Evolutionary conservation across 1,284 basidiomycete species (phyloP), one percentile per base, ranked within the genome.

Genomic region (Sanguinoderma infundibulare): DNA sequence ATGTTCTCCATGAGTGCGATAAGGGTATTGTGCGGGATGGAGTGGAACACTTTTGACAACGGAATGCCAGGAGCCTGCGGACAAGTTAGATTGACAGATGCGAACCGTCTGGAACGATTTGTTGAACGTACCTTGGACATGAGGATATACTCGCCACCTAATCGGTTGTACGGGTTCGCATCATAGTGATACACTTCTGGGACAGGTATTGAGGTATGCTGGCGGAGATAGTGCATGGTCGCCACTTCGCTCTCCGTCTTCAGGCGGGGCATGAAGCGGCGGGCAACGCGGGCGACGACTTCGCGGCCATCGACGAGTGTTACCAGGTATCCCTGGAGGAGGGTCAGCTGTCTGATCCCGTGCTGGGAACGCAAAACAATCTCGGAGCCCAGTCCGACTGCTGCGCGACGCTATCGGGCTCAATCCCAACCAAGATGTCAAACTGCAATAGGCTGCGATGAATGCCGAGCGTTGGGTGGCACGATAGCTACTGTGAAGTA

Each of bases 161-260:
- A 80, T 14, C 89, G 85, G 72, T 94, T 94, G 73, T 86, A 91
- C 6, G 91, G 91, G 70, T 92, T 92, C 0, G 91, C 82, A 67
- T 94, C 90, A 73, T 90, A 89, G 71, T 86, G 83, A 64, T 87
- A 89, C 7, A 94, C 84, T 22, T 76, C 80, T 0, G 91, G 91
- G 5, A 93, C 88, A 0, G 91, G 91, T 22, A 92, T 80, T 57
- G 77, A 75, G 2, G 90, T 90, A 66, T 84, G 80, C 64, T 86
- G 79, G 53, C 89, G 86, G 36, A 94, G 79, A 72, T 89, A 94
- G 32, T 83, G 80, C 79, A 94, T 86, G 0, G 91, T 94, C 2
- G 91, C 91, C 17, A 92, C 87, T 72, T 94, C 92, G 0, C 90
- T 92, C 72, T 90, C 88, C 4, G 89, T 92, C 78, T 94, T 94